Percentiles rank a stretch among this genome's conserved stretches.
These are phyloP conservation scores for Porpolomopsis calyptriformis DNA, from an alignment of 768 basidiomycete genomes.

Conservation along the genomic window DNA sequence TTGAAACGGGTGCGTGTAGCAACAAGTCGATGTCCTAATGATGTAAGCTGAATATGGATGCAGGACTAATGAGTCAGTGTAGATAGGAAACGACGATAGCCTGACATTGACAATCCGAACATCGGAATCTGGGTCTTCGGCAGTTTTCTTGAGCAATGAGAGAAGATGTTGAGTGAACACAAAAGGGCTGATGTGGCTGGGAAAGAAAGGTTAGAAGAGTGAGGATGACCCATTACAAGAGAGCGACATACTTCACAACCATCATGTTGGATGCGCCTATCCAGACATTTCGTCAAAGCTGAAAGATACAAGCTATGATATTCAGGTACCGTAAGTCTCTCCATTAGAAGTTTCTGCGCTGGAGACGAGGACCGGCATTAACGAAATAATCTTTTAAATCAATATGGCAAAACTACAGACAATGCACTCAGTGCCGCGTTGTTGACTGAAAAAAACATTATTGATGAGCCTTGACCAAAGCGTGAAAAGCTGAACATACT, in stretches of 20 bases:
- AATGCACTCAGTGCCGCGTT: constrained; percentile 41
- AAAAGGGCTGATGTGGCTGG: constrained; percentile 44
- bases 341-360: constrained; percentile 9
- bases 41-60: constrained; percentile 21
- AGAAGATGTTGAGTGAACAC: constrained; percentile 45
- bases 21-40: constrained; percentile 17
- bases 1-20: constrained; percentile 18
- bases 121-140: constrained; percentile 36
- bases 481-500: constrained; percentile 11
- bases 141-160: constrained; percentile 41
- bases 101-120: constrained; percentile 52
- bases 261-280: constrained; percentile 31
- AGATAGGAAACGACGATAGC: constrained; percentile 14
- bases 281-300: background rate
- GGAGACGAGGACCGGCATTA: background rate
- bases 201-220: background rate
- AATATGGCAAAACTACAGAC: too few species aligned
- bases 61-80: background rate
- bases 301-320: constrained; percentile 7
- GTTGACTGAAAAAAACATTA: constrained; percentile 30
- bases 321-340: constrained; percentile 12
- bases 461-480: background rate
- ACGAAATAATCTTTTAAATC: too few species aligned
- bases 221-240: background rate
- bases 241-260: constrained; percentile 33